These are phyloP conservation scores for Spizellomyces sp. DNA, from an alignment of 192 early-diverging fungal genomes.

Conservation along the genomic window DNA sequence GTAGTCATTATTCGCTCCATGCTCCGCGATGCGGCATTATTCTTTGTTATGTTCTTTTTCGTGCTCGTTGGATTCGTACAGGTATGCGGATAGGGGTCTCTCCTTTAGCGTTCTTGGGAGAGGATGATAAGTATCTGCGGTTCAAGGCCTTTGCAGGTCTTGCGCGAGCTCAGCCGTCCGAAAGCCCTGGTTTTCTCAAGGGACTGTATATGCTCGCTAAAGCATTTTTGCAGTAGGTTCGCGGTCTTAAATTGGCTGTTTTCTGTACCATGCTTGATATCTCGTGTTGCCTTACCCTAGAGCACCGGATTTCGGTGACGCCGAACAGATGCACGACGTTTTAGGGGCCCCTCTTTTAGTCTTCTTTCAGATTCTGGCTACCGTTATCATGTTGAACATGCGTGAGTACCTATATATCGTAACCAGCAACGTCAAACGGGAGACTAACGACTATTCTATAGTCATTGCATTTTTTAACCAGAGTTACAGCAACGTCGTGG, in stretches of 20 bases:
- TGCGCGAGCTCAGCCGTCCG: constrained; percentile 11
- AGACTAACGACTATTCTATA: not conserved
- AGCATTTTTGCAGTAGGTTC: constrained; percentile 29
- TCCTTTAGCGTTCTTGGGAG: not conserved
- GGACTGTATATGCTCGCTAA: constrained; percentile 20
- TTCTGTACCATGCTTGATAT: not conserved
- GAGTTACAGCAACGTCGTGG: constrained; percentile 22
- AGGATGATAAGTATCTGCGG: not conserved
- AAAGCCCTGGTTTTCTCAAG: constrained; percentile 18
- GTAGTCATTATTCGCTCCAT: constrained; percentile 33
- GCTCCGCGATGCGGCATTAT: constrained; percentile 24
- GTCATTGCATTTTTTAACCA: constrained; percentile 36
- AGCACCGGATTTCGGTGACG: constrained; percentile 25
- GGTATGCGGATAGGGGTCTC: not conserved
- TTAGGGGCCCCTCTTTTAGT: constrained; percentile 24
- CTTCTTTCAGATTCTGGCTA: constrained; percentile 26
- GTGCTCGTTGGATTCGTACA: constrained; percentile 32
- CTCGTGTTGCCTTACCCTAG: not conserved
- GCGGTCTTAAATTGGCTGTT: too few species aligned
- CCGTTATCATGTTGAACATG: constrained; percentile 36
- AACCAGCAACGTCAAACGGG: not conserved
- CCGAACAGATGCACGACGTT: constrained; percentile 22
- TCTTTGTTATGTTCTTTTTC: constrained; percentile 32
- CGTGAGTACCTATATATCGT: constrained; percentile 13
- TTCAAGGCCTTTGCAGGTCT: constrained; percentile 29